These are phyloP conservation scores for Trichoderma koningii DNA, from an alignment of 2,329 filamentous ascomycete species.

Conservation along the genomic window DNA sequence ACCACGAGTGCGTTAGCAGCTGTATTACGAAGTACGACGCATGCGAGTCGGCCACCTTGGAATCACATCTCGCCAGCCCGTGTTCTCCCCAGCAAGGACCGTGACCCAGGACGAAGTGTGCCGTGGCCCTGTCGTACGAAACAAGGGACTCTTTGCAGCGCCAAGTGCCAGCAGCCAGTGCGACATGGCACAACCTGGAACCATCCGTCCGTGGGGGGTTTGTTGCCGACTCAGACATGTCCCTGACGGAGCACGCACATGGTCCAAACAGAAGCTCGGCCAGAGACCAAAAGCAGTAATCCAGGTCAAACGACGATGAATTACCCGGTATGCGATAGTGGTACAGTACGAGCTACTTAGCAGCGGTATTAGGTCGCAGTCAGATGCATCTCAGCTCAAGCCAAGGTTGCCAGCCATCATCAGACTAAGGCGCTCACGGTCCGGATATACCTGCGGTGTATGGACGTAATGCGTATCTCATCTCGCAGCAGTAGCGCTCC, in stretches of 20 bases:
- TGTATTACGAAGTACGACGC: neutral
- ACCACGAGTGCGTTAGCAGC: neutral
- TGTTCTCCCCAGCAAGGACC: neutral
- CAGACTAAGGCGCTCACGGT: neutral
- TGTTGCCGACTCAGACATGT: neutral
- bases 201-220: slow-evolving; percentile 3
- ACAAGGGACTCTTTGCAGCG: neutral
- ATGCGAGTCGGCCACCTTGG: slow-evolving; percentile 18
- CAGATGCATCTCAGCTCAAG: slow-evolving; percentile 17
- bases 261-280: slow-evolving; percentile 3
- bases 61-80: neutral
- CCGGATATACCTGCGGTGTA: neutral
- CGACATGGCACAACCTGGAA: neutral
- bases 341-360: no score
- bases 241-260: neutral
- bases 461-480: slow-evolving; percentile 4
- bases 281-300: slow-evolving; percentile 18
- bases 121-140: neutral
- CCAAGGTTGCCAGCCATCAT: neutral
- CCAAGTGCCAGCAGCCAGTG: neutral
- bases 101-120: neutral
- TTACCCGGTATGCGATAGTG: neutral
- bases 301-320: slow-evolving; percentile 21
- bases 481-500: neutral
- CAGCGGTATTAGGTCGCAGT: slow-evolving; percentile 3